Evolutionary conservation across 2,329 filamentous ascomycete species (phyloP), one percentile per base, ranked within the genome.

Genomic region (Aphanocladium album): DNA sequence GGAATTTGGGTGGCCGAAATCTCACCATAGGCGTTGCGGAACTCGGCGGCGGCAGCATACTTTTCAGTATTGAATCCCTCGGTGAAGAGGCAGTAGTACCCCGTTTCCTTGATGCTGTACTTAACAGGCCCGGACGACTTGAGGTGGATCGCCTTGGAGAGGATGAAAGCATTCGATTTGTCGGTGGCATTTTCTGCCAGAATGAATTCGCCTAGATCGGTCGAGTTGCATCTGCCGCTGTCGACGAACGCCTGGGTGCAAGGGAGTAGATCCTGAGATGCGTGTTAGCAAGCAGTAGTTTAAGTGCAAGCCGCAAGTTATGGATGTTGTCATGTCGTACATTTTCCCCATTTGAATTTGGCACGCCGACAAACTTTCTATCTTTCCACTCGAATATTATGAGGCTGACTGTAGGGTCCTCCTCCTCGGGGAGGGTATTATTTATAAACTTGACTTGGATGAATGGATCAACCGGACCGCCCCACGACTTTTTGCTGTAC

Each of bases 371-470:
- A 60, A 93, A 80, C 56, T 85, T 77, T 71, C 89, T 87, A 71
- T 99, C 95, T 66, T 83, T 87, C 91, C 93, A 99, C 76, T 99
- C 93, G 73, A 96, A 99, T 64, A 99, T 88, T 57, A 96, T 81
- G 67, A 97, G 76, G 73, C 91, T 96, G 65, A 92, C 88, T 47
- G 91, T 80, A 5, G 90, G 89, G 72, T 96, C 89, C 50, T 82
- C 78, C 25, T 62, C 68, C 60, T 87, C 80, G 35, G 83, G 81
- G 61, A 83, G 77, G 68, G 83, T 73, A 76, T 80, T 70, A 76
- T 82, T 74, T 45, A 89, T 76, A 70, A 96, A 96, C 71, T 91
- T 91, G 73, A 91, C 83, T 67, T 89, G 82, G 73, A 98, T 96
- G 77, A 91, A 96, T 21, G 93, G 93, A 67, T 97, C 91, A 62